These are phyloP conservation scores for Phascolomyces articulosus DNA, from an alignment of 371 early-diverging fungal species.

Conservation along the genomic window DNA sequence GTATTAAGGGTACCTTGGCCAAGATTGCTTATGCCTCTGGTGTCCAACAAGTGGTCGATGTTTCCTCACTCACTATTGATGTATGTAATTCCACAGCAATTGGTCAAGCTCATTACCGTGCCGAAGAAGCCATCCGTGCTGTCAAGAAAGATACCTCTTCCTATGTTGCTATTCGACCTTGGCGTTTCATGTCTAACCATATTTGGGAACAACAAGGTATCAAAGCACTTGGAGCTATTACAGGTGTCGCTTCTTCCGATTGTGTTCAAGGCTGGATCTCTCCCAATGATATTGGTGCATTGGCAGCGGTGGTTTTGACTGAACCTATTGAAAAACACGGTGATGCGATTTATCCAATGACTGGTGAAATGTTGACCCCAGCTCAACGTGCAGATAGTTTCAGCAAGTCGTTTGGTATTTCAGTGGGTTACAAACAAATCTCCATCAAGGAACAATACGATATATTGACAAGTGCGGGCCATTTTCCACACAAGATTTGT, in stretches of 20 bases:
- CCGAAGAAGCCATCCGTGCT: not conserved
- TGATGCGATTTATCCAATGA: conserved; percentile 16
- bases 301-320: conserved; percentile 12
- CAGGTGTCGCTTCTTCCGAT: conserved; percentile 11
- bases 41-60: conserved; percentile 19
- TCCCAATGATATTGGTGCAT: conserved; percentile 17
- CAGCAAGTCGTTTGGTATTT: conserved; percentile 4
- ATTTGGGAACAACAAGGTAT: not conserved
- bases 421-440: conserved; percentile 9
- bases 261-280: conserved; percentile 16
- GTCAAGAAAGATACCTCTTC: not conserved
- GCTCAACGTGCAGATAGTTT: conserved; percentile 15
- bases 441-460: conserved; percentile 13
- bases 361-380: conserved; percentile 11
- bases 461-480: not conserved
- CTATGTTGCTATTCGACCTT: conserved; percentile 36
- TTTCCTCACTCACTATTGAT: conserved; percentile 13
- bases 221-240: not conserved
- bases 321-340: conserved; percentile 25
- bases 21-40: conserved; percentile 20
- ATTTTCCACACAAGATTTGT: not conserved
- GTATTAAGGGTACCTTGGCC: not conserved
- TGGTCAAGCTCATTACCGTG: not conserved
- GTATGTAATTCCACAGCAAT: not conserved
- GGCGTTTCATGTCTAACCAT: conserved; percentile 34